Evolutionary conservation across 208 protist genomes (phyloP).

Genomic region (Trichomonas gallinae): DNA sequence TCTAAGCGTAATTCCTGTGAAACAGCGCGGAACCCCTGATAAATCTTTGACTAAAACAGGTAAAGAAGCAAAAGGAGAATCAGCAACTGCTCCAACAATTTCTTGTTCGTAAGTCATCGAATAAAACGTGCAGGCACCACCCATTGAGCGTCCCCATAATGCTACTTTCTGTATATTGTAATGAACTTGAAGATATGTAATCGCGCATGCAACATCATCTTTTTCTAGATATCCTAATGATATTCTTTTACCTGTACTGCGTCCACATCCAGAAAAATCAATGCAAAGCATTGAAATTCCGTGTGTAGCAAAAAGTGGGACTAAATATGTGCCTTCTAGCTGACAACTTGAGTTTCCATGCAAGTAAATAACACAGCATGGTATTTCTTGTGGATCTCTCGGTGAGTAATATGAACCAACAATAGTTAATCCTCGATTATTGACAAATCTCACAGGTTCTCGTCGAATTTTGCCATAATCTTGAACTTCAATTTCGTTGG

Average conservation of each 20-base stretch:
- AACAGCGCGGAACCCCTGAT: background rate
- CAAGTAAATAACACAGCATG: background rate
- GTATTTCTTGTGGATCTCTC: background rate
- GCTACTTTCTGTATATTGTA: background rate
- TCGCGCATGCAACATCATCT: background rate
- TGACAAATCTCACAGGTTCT: background rate
- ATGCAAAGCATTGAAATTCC: background rate
- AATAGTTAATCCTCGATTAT: background rate
- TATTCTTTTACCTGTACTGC: background rate
- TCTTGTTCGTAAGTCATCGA: background rate
- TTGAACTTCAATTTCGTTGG: background rate
- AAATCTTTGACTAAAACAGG: background rate
- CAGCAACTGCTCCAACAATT: background rate
- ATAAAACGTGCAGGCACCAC: background rate
- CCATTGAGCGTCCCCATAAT: background rate
- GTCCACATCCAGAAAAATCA: background rate
- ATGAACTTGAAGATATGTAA: background rate
- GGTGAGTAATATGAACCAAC: background rate
- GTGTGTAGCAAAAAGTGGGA: background rate
- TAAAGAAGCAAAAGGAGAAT: background rate
- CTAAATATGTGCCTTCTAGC: background rate
- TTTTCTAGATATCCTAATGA: background rate
- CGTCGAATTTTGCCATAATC: background rate
- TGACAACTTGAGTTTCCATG: conserved; percentile 13
- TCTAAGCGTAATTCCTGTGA: background rate